Evolutionary conservation across 148 eudicot genomes (phyloP).

Genomic region (Rhododendron griersonianum): DNA sequence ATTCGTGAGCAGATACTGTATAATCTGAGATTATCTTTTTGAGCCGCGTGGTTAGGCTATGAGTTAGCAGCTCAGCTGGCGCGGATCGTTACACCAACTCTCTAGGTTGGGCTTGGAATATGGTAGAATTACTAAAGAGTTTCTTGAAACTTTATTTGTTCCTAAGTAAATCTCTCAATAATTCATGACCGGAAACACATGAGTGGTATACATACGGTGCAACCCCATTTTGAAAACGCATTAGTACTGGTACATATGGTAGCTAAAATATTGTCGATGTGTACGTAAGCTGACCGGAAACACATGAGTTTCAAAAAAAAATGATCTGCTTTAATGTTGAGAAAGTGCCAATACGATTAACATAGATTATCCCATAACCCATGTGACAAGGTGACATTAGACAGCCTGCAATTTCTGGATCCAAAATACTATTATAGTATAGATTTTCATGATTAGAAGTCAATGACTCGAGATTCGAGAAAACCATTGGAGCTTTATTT

Average conservation of each 20-base stretch:
- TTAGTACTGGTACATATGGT: neutral
- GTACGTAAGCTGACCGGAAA: neutral
- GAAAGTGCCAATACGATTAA: neutral
- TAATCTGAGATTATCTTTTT: no score
- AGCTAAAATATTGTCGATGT: neutral
- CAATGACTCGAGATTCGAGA: neutral
- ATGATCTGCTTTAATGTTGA: neutral
- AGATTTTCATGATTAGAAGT: neutral
- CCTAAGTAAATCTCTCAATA: neutral
- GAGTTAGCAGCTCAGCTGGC: no score
- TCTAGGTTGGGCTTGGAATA: neutral
- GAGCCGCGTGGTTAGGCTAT: no score
- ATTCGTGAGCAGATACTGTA: no score
- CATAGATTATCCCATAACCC: neutral
- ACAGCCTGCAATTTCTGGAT: neutral
- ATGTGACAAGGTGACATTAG: neutral
- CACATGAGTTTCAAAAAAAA: no score
- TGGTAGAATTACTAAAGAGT: neutral
- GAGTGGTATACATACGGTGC: no score
- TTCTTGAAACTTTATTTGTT: neutral
- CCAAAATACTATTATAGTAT: no score
- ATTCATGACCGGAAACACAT: neutral
- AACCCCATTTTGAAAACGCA: neutral
- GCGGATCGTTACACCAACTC: neutral
- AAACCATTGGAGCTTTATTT: neutral